Evolutionary conservation across 208 protist genomes (phyloP), one percentile per base, ranked within the genome.

Genomic region (Naegleria gruberi): DNA sequence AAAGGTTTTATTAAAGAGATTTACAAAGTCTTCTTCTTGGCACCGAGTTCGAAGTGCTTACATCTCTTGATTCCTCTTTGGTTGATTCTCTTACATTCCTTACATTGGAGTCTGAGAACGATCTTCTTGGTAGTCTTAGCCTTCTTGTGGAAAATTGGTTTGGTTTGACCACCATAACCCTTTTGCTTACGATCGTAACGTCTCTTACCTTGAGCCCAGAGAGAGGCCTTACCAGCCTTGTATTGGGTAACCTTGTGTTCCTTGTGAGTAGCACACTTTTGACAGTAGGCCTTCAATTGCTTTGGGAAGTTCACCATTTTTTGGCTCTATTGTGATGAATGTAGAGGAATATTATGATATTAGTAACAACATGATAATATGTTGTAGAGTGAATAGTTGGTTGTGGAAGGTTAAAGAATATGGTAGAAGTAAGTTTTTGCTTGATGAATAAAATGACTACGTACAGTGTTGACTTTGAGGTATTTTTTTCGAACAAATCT

Each of bases 61-160:
- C 97, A 98, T 94, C 98, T 96, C 96, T 99, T 99, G 91, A 99
- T 93, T 85, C 96, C 92, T 47, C 95, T 93, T 94, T 99, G 97
- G 51, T 95, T 94, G 92, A 98, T 98, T 46, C 94, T 94, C 95
- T 98, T 98, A 97, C 98, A 99, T 82, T 94, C 92, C 82, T 96
- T 96, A 97, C 98, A 99, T 94, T 99, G 97, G 42, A 99, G 95
- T 94, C 99, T 98, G 46, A 99, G 95, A 30, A 98, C 97, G 95
- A 99, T 99, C 97, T 99, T 99, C 97, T 99, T 99, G 85, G 98
- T 99, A 42, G 98, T 99, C 96, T 99, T 99, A 82, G 98, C 97
- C 97, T 99, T 99, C 96, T 99, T 99, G 94, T 99, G 97, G 96
- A 99, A 99, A 92, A 99, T 97, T 81, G 99, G 99, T 97, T 99